A percentile compares a stretch with the other conserved stretches of the same genome.
These are phyloP conservation scores for Eucalyptus paniculata DNA, from an alignment of 345 rosid species.

Conservation along the genomic window DNA sequence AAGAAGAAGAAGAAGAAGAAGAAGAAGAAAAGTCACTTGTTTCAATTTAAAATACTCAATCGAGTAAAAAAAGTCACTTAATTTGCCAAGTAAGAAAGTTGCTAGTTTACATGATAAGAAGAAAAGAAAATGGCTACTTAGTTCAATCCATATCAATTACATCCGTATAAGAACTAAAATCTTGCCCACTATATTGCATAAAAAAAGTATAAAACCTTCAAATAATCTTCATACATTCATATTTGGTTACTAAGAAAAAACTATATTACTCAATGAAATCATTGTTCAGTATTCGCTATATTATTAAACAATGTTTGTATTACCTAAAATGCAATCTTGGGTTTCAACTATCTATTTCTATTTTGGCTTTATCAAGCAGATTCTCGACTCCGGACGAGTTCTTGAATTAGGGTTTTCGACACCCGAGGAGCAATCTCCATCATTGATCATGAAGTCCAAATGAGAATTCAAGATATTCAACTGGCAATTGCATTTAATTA, in stretches of 20 bases:
- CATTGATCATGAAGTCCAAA: neutral
- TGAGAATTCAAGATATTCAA: neutral
- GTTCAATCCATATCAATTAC: neutral
- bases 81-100: neutral
- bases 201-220: neutral
- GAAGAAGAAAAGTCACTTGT: too few relatives aligned
- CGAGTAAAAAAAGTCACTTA: neutral
- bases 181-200: too few relatives aligned
- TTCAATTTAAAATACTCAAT: neutral
- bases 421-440: neutral
- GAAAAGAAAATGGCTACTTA: neutral
- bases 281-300: neutral
- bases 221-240: neutral
- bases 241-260: neutral
- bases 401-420: neutral
- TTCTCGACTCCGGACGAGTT: neutral
- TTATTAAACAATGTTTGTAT: too few relatives aligned
- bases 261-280: neutral
- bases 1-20: too few relatives aligned
- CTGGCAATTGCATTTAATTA: neutral
- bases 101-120: neutral
- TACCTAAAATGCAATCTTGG: too few relatives aligned
- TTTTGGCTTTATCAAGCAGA: too few relatives aligned
- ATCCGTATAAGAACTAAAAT: too few relatives aligned
- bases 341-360: too few relatives aligned